Base-by-base conservation (phyloP, 2,329 filamentous ascomycete species). In the Alternaria triticimaculans region DNA sequence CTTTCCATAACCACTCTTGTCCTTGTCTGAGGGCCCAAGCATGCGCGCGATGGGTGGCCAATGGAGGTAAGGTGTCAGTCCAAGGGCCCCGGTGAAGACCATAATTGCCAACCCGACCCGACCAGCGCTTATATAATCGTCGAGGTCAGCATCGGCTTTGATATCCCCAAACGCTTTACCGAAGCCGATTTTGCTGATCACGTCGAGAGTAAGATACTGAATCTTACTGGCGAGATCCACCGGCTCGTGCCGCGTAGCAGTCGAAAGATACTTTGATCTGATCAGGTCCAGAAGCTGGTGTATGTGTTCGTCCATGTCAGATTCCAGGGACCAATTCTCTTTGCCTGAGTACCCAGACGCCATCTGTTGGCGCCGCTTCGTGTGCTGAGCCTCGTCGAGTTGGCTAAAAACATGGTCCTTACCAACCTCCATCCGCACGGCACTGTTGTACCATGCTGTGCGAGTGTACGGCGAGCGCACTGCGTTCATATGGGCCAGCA, bases 161-260 rank as follows among this genome's bases (percentile, higher is more conserved):
- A 87, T 76, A 64, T 84, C 84, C 2, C 85, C 85, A 62, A 86
- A 86, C 0, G 84, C 72, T 14, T 81, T 68, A 3, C 85, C 86
- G 59, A 87, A 86, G 0, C 84, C 84, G 6, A 88, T 74, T 33
- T 80, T 81, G 50, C 81, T 84, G 63, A 88, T 86, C 48, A 86
- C 81, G 63, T 88, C 87, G 10, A 87, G 78, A 1, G 85, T 85
- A 58, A 87, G 83, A 73, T 80, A 87, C 55, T 86, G 84, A 4
- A 80, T 76, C 60, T 85, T 84, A 3, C 72, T 75, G 2, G 78
- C 82, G 59, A 84, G 72, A 61, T 87, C 84, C 58, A 86, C 71
- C 1, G 77, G 70, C 2, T 30, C 66, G 5, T 60, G 67, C 0
- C 28, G 41, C 28, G 41, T 18, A 1, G 60, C 14, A 1, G 63